phyloP scores from a whole-genome alignment of 192 early-diverging fungal genomes.

The Entomortierella lignicola region DNA sequence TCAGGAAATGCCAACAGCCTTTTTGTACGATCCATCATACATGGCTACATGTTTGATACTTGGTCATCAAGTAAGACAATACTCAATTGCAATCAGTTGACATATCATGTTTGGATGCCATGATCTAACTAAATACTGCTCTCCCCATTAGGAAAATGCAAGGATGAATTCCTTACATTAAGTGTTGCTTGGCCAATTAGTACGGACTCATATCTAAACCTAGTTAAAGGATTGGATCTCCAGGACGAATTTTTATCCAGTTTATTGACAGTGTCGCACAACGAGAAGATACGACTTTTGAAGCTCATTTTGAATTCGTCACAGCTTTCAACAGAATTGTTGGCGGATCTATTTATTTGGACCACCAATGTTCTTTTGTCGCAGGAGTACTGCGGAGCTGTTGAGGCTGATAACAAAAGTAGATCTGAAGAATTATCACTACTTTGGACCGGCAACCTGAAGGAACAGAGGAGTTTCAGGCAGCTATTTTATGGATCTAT shows the following conservation, averaged over 20 bases:
- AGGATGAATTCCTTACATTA: constrained; percentile 34
- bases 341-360: constrained; percentile 24
- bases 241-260: constrained; percentile 2
- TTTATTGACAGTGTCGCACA: constrained; percentile 1
- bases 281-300: constrained; percentile 15
- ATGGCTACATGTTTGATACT: constrained; percentile 48
- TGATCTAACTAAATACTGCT: neutral
- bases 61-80: constrained; percentile 31
- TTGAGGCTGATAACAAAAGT: neutral
- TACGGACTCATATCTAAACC: constrained; percentile 10
- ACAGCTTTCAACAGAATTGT: neutral
- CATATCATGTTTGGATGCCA: neutral
- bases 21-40: constrained; percentile 7
- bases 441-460: constrained; percentile 1
- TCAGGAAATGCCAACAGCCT: neutral
- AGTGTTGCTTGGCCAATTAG: constrained; percentile 16
- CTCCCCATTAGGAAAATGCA: constrained; percentile 17
- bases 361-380: constrained; percentile 1
- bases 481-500: neutral
- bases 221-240: constrained; percentile 9
- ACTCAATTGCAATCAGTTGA: neutral
- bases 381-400: neutral
- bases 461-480: neutral
- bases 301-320: neutral
- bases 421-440: neutral